Evolutionary conservation across 2,329 filamentous ascomycete genomes (phyloP).

Genomic region (Epichloe typhina): DNA sequence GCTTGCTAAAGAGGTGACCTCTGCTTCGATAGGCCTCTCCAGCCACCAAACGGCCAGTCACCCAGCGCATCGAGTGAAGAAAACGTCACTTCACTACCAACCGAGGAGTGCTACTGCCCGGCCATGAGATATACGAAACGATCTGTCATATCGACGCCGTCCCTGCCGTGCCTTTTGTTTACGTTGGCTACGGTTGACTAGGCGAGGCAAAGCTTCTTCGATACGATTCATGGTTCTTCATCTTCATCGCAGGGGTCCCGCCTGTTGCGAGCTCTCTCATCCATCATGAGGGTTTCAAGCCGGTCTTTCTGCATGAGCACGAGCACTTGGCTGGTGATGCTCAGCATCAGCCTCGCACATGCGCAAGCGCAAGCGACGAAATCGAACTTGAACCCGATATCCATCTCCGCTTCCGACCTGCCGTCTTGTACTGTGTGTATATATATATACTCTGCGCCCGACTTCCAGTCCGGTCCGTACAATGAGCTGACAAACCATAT

Average conservation of each 20-base stretch:
- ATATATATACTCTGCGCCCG: not conserved
- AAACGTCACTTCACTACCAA: not conserved
- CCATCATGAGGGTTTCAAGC: not conserved
- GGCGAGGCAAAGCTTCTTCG: not conserved
- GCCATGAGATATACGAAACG: not conserved
- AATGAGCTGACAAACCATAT: not conserved
- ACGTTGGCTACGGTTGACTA: too few species aligned
- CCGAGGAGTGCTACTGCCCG: not conserved
- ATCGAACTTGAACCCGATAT: not conserved
- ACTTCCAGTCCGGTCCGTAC: too few species aligned
- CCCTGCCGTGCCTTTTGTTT: too few species aligned
- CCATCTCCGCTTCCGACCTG: not conserved
- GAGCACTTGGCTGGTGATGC: not conserved
- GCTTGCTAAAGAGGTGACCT: too few species aligned
- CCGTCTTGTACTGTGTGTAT: conserved; percentile 2
- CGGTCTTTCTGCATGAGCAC: not conserved
- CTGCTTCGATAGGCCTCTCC: not conserved
- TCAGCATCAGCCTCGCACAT: not conserved
- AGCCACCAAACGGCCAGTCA: not conserved
- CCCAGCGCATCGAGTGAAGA: not conserved
- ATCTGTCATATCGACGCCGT: too few species aligned
- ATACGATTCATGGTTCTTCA: not conserved
- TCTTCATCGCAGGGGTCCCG: not conserved
- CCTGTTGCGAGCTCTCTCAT: not conserved
- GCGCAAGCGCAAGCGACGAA: not conserved